Conservation (phyloP, 2,329 filamentous ascomycete species). For the Fusarium sp. region DNA sequence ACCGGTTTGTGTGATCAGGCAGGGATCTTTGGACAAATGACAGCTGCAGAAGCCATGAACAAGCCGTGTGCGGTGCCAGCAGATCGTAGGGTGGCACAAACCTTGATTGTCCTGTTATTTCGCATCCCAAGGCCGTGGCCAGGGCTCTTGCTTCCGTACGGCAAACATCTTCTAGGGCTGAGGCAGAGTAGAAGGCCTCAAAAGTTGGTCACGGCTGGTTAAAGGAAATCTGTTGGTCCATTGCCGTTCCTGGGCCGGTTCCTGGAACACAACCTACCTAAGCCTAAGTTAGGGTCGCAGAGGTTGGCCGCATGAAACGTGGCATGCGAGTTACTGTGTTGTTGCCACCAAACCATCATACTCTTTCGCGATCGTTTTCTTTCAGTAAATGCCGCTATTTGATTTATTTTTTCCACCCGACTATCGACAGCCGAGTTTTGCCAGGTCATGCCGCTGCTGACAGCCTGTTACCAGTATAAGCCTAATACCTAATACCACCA, state of each 20-base stretch:
- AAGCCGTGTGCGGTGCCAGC: conserved; percentile 43
- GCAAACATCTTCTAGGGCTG: conserved; percentile 13
- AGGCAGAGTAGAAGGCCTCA: conserved; percentile 30
- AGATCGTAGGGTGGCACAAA: conserved; percentile 21
- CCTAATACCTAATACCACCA: conserved; percentile 3
- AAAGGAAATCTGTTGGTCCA: conserved; percentile 6
- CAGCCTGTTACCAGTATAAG: not conserved
- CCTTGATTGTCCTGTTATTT: conserved; percentile 15
- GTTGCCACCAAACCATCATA: conserved; percentile 2
- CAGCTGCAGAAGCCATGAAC: conserved; percentile 14
- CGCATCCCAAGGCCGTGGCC: conserved; percentile 24
- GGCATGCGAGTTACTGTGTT: conserved; percentile 19
- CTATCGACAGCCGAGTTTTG: not conserved
- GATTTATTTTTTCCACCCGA: not conserved
- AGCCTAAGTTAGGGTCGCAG: conserved; percentile 10
- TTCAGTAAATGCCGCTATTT: not conserved
- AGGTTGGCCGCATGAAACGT: conserved; percentile 37
- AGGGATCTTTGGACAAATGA: conserved; percentile 36
- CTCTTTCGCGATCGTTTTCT: not conserved
- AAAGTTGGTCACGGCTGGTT: conserved; percentile 29
- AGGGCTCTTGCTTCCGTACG: conserved; percentile 3
- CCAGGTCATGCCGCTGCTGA: conserved; percentile 3
- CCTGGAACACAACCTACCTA: conserved; percentile 1
- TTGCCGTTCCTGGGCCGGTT: conserved; percentile 12
- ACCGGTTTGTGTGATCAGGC: conserved; percentile 18